Evolutionary conservation across 768 basidiomycete genomes (phyloP).

Genomic region (Royoungia palumana): DNA sequence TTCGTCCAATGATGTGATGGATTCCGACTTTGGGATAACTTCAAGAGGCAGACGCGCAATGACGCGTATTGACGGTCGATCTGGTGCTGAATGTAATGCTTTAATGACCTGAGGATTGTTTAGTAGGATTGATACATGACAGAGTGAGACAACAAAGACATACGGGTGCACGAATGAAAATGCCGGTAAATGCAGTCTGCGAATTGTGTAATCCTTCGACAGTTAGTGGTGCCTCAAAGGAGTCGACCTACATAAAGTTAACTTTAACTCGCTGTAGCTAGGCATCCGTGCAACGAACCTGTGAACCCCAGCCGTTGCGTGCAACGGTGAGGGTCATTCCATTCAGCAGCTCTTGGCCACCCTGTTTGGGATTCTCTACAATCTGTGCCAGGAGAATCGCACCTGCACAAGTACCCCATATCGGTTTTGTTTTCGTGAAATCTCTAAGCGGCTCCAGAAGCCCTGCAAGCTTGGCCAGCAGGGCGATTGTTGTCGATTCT

Average conservation of each 20-base stretch:
- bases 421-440: slow-evolving; percentile 68
- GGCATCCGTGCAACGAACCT: slow-evolving; percentile 43
- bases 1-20: slow-evolving; percentile 35
- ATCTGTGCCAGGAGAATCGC: slow-evolving; percentile 81
- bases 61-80: slow-evolving; percentile 61
- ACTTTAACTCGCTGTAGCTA: neutral
- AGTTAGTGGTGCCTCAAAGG: slow-evolving; percentile 77
- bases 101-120: slow-evolving; percentile 55
- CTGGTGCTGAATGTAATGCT: slow-evolving; percentile 41
- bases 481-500: slow-evolving; percentile 93
- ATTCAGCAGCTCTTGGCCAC: slow-evolving; percentile 82
- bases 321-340: slow-evolving; percentile 77
- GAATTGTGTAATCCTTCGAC: slow-evolving; percentile 62
- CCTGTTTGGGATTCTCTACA: slow-evolving; percentile 76
- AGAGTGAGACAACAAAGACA: slow-evolving; percentile 19
- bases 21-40: slow-evolving; percentile 41
- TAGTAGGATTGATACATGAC: neutral
- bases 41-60: slow-evolving; percentile 65
- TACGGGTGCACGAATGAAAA: slow-evolving; percentile 95
- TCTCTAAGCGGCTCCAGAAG: slow-evolving; percentile 75
- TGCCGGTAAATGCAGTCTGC: slow-evolving; percentile 63
- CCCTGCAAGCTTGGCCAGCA: slow-evolving; percentile 68
- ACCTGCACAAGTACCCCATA: slow-evolving; percentile 97
- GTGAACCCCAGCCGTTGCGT: slow-evolving; percentile 93
- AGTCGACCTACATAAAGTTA: slow-evolving; percentile 61